Evolutionary conservation across 225 moss, liverwort and hornwort genomes (phyloP), one percentile per base, ranked within the genome.

Genomic region (Physcomitrellopsis africana): DNA sequence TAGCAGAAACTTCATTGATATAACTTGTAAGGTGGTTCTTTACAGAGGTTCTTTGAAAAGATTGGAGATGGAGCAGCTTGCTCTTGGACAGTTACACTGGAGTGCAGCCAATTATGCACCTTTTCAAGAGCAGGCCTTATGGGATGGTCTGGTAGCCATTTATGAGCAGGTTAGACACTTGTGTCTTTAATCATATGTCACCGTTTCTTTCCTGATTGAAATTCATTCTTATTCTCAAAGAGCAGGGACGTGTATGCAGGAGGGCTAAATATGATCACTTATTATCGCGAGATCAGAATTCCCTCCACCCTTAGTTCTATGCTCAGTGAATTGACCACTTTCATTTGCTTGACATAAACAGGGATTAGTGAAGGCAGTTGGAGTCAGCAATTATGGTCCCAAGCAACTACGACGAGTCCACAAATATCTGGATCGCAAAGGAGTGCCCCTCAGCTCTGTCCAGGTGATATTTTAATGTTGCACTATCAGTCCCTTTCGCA

Each of bases 311-410:
- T 18, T 19, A 5, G 19, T n/a, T 15, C 7, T 8, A 15, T 8
- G 55, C 19, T 18, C 18, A 20, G 19, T n/a, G 55, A 56, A 56
- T 18, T 70, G 47, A 56, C 7, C 1, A 53, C 53, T 68, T 27
- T 56, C 26, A 8, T 61, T 37, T 22, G 10, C 57, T 29, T 41
- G 8, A 20, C 1, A 46, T 60, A 49, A 45, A n/a, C 80, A 92
- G 92, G 95, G 93, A 17, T 82, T 99, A 51, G 95, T 95, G 73
- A 92, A 88, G 79, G 91, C 95, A 64, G 95, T 99, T 69, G 97
- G 97, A 46, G 97, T 99, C 44, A 99, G 97, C 78, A 99, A 99
- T 77, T 99, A 99, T 65, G 97, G 97, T 63, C 97, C 97, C 20
- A 94, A 92, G 73, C 93, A 99, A 80, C 88, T 99, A 29, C 79